Base-by-base conservation (phyloP, 208 protist genomes). In the Trypanosoma boissoni region DNA sequence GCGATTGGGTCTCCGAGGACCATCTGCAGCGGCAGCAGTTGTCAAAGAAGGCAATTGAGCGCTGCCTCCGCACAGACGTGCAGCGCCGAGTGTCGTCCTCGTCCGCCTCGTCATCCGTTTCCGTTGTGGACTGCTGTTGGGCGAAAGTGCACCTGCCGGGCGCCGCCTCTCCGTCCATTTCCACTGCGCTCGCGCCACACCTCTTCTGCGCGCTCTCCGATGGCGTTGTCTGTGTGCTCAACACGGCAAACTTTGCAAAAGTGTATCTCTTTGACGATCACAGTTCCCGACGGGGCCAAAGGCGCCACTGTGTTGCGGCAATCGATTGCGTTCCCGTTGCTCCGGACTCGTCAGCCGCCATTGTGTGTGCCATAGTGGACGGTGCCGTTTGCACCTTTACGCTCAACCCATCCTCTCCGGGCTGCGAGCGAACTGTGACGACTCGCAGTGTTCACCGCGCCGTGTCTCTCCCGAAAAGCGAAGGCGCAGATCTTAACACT, bases 151-250 rank as follows among this genome's bases (percentile, higher is more conserved):
- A 68, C 21, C 64, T 56, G 18, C 43, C 72, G 5, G 57, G 57
- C 23, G 66, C 62, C 2, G 37, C 74, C 3, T 45, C 73, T 9
- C 56, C 76, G 7, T 74, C 72, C 23, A 41, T 86, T 2, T 57
- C 78, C 27, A 80, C 65, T 49, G 72, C 74, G 0, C 77, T 91
- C 2, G 42, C 76, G 3, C 62, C 74, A 8, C 86, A 71, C 49
- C 56, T 90, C 18, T 74, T 86, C 32, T 89, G 73, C 50, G 76
- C 70, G 1, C 74, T 94, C 2, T 84, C 68, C 58, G 73, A 83
- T 59, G 83, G 76, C 18, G 71, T 46, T 14, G 63, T 89, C 18
- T 88, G 78, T 57, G 52, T 94, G 29, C 57, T 94, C 0, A 86
- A 89, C 63, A 83, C 76, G 9, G 51, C 64, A 8, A 88, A 86